Evolutionary conservation across 2,329 filamentous ascomycete genomes (phyloP), one percentile per base, ranked within the genome.

Genomic region (Hansfordia pulvinata): DNA sequence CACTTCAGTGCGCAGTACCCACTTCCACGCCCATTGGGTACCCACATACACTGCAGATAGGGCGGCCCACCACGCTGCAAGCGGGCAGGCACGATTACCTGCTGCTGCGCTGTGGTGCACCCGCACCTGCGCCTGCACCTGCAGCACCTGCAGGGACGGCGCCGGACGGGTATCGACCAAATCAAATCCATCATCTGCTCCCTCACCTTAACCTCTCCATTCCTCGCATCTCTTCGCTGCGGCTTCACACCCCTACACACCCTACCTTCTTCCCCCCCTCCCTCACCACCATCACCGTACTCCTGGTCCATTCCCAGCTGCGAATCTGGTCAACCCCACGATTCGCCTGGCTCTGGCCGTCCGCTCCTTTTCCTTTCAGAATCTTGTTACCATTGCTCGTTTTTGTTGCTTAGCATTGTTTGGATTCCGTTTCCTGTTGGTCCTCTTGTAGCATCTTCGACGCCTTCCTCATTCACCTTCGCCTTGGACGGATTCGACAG

Each of bases 291-390:
- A 29, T 28, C 28, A 31, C 40, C 34, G 30, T 42, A 38, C 35
- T 39, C 31, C 44, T 69, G 65, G 66, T 58, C 53, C 65, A 59
- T 65, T 66, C 64, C 65, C 64, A 58, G 63, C 47, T 48, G 61
- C 60, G 56, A 47, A 55, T 58, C 56, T 57, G 31, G 17, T 37
- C 23, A 34, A 32, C 39, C 29, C 42, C 43, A 50, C 49, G 59
- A 59, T 64, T 58, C 52, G 55, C 52, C 64, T 71, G 67, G 65
- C 64, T 53, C 68, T 56, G 62, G 47, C 65, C 64, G 65, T 70
- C 65, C 65, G 56, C 62, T 70, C 65, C 59, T 61, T 62, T 65
- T n/a, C n/a, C 37, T 44, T 28, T 28, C 39, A 37, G 34, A 24
- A 35, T 39, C 33, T 36, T 30, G 29, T 25, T 26, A 26, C 22